Percentiles rank a stretch among this genome's conserved stretches.
Evolutionary conservation across 345 rosid genomes (phyloP).

Genomic region (Raphanus sativus): DNA sequence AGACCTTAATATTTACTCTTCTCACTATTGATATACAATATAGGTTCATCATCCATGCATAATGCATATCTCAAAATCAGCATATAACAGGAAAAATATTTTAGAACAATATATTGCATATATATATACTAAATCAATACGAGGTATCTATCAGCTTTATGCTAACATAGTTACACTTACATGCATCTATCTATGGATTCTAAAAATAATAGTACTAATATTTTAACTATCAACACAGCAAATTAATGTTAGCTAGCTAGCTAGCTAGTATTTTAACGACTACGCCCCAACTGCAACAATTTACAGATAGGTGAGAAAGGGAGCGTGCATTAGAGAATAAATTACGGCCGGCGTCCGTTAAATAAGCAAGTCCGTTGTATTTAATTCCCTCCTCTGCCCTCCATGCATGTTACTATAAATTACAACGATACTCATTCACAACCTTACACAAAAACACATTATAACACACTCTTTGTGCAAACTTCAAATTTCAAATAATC

Average conservation of each 20-base stretch:
- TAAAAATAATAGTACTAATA: background rate
- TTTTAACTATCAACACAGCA: background rate
- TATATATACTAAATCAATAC: background rate
- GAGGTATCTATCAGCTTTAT: conserved; percentile 25
- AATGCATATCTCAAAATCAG: background rate
- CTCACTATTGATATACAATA: background rate
- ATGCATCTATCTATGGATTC: conserved; percentile 17
- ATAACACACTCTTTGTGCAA: conserved; percentile 12
- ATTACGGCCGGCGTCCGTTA: conserved; percentile 39
- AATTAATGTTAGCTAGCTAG: conserved; percentile 28
- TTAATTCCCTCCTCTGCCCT: background rate
- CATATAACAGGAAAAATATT: background rate
- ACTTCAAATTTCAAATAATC: conserved; percentile 1
- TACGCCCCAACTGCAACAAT: conserved; percentile 32
- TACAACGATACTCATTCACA: conserved; percentile 17
- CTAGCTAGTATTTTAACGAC: conserved; percentile 9
- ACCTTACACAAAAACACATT: conserved; percentile 16
- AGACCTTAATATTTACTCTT: background rate
- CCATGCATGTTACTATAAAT: conserved; percentile 32
- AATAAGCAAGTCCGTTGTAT: conserved; percentile 4
- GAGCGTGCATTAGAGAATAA: conserved; percentile 31
- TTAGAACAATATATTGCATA: background rate
- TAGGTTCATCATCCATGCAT: background rate
- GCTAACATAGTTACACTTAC: conserved; percentile 21
- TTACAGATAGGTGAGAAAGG: conserved; percentile 8